These are phyloP conservation scores for Dictyostelium gargantuum DNA, from an alignment of 208 protist species.

Conservation along the genomic window DNA sequence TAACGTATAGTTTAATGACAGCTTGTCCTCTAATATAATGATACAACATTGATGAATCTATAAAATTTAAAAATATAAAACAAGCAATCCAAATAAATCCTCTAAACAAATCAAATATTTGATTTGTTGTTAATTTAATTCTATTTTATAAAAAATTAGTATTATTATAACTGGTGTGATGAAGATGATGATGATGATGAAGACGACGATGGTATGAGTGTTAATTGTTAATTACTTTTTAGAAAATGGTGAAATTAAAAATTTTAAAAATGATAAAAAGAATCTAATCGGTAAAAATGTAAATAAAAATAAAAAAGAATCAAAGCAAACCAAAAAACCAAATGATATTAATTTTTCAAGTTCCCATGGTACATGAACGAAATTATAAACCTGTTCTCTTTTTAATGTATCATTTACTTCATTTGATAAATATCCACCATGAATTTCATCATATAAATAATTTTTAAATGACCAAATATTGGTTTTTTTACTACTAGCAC, in stretches of 20 bases:
- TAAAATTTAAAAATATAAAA: constrained; percentile 51
- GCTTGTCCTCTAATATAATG: constrained; percentile 90
- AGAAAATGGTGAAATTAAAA: constrained; percentile 46
- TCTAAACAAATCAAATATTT: constrained; percentile 72
- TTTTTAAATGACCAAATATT: constrained; percentile 10
- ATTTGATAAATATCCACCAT: constrained; percentile 32
- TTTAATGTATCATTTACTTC: constrained; percentile 35
- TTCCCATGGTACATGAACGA: constrained; percentile 72
- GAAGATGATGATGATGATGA: background rate
- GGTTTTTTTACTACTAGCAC: background rate
- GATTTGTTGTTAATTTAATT: constrained; percentile 28
- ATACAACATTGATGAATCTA: constrained; percentile 88
- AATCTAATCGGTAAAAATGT: constrained; percentile 81
- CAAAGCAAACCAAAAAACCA: constrained; percentile 83
- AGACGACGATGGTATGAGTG: too few species aligned
- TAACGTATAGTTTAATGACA: constrained; percentile 94
- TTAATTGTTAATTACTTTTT: constrained; percentile 38
- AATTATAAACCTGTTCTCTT: constrained; percentile 71
- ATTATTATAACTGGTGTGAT: too few species aligned
- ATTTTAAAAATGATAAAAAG: constrained; percentile 47
- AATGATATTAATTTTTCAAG: constrained; percentile 77
- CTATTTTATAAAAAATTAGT: constrained; percentile 6
- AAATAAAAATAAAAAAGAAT: constrained; percentile 81
- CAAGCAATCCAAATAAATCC: constrained; percentile 68
- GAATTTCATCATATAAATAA: constrained; percentile 33